Evolutionary conservation across 495 filamentous ascomycete genomes (phyloP).

Genomic region (Aspergillus indologenus): DNA sequence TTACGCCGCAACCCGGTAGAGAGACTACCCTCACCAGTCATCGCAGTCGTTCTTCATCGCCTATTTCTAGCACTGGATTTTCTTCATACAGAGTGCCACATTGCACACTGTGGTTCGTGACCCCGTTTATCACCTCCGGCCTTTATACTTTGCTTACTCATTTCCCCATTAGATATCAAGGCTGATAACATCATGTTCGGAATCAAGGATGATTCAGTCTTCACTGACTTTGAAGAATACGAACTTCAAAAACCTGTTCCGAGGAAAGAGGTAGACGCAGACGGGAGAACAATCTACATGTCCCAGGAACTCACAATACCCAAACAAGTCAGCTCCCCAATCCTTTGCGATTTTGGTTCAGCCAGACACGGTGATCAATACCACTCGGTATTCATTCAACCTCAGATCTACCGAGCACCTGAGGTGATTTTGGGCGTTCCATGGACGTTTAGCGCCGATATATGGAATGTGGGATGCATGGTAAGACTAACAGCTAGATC

Average conservation of each 20-base stretch:
- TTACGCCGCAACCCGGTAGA: conserved; percentile 28
- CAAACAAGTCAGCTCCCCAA: conserved; percentile 16
- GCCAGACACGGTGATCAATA: conserved; percentile 15
- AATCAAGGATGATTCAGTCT: conserved; percentile 33
- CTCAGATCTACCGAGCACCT: conserved; percentile 40
- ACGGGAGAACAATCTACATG: conserved; percentile 29
- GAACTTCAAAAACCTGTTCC: conserved; percentile 30
- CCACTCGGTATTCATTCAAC: conserved; percentile 30
- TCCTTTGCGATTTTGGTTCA: conserved; percentile 34
- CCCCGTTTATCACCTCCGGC: too few species aligned
- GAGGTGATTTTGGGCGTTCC: conserved; percentile 38
- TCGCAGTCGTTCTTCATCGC: conserved; percentile 26
- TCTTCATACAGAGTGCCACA: conserved; percentile 46
- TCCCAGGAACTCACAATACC: conserved; percentile 25
- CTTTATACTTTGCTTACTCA: too few species aligned
- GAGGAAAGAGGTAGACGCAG: conserved; percentile 26
- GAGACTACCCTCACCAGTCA: conserved; percentile 20
- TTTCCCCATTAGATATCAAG: conserved; percentile 38
- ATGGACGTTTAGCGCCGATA: conserved; percentile 41
- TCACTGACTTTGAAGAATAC: conserved; percentile 25
- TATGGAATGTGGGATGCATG: conserved; percentile 46
- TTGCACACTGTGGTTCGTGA: conserved; percentile 45
- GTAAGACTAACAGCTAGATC: too few species aligned
- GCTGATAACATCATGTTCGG: conserved; percentile 38
- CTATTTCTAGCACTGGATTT: conserved; percentile 43